Percentiles rank a stretch among this genome's conserved stretches.
phyloP scores from a whole-genome alignment of 371 early-diverging fungal genomes.

The Mucor velutinosus region DNA sequence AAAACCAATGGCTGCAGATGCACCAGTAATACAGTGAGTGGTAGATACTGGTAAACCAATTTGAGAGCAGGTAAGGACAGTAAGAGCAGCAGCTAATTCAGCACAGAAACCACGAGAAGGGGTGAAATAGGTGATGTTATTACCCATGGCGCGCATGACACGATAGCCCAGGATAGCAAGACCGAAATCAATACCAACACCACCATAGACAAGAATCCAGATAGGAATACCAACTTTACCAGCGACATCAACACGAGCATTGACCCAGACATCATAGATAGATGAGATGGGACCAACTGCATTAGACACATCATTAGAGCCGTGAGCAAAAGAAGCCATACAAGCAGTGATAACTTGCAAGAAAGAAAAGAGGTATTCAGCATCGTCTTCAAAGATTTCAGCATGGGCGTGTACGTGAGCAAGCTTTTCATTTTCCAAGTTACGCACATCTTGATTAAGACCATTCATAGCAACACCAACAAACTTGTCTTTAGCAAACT shows the following conservation, averaged over 20 bases:
- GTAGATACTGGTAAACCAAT: slow-evolving; percentile 85
- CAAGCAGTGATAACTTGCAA: slow-evolving; percentile 87
- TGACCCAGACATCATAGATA: slow-evolving; percentile 73
- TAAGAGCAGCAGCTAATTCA: slow-evolving; percentile 82
- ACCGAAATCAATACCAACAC: slow-evolving; percentile 82
- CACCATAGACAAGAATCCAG: slow-evolving; percentile 84
- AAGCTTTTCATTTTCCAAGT: slow-evolving; percentile 50
- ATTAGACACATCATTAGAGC: slow-evolving; percentile 90
- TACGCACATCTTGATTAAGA: slow-evolving; percentile 63
- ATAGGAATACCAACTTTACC: slow-evolving; percentile 65
- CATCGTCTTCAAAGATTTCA: slow-evolving; percentile 74
- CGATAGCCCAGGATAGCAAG: slow-evolving; percentile 71
- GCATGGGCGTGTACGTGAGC: slow-evolving; percentile 62
- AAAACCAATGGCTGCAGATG: slow-evolving; percentile 83
- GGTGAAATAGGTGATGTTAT: slow-evolving; percentile 83
- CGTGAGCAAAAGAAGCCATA: slow-evolving; percentile 88
- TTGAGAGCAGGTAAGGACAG: slow-evolving; percentile 85
- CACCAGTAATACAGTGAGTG: slow-evolving; percentile 88
- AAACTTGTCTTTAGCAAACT: slow-evolving; percentile 16
- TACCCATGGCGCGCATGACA: slow-evolving; percentile 79
- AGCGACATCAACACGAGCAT: slow-evolving; percentile 52
- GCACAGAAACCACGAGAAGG: slow-evolving; percentile 88
- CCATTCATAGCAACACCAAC: slow-evolving; percentile 39
- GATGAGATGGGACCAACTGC: slow-evolving; percentile 79
- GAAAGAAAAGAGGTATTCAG: slow-evolving; percentile 84